Percentiles rank a stretch among this genome's conserved stretches.
These are phyloP conservation scores for Colletotrichum australisinense DNA, from an alignment of 2,329 filamentous ascomycete genomes.

Conservation along the genomic window DNA sequence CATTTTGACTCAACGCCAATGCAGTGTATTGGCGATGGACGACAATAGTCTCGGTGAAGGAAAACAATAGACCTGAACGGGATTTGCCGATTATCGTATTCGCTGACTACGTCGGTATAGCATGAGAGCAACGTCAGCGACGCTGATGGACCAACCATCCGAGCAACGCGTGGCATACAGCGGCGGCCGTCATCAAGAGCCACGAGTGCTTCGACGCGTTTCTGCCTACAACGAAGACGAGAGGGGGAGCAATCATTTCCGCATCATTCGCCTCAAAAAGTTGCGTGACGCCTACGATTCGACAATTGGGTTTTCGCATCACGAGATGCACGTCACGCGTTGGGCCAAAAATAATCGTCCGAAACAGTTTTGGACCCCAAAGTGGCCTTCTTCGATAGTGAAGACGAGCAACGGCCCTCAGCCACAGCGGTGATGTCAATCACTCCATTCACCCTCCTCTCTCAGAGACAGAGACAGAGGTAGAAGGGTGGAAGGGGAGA, in stretches of 20 bases:
- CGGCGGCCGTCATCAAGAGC: neutral
- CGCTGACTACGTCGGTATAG: neutral
- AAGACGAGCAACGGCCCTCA: neutral
- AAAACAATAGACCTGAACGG: neutral
- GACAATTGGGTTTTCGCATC: neutral
- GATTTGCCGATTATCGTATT: neutral
- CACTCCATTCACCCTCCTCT: neutral
- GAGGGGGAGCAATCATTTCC: neutral
- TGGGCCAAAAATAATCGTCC: neutral
- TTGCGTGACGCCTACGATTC: neutral
- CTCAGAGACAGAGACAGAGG: neutral
- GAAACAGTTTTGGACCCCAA: neutral
- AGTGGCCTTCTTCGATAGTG: neutral
- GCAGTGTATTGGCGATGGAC: neutral
- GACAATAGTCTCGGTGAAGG: neutral
- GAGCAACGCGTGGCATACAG: neutral
- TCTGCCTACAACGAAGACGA: neutral
- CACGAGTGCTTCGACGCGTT: neutral
- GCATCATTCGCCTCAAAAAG: neutral
- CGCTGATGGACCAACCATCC: neutral
- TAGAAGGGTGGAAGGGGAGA: neutral
- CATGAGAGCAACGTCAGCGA: neutral
- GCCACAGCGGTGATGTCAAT: neutral
- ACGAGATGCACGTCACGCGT: neutral
- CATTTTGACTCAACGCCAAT: slow-evolving; percentile 4